Percentiles rank a stretch among this genome's conserved stretches.
phyloP scores from a whole-genome alignment of 805 yeast species.

The Metschnikowia chrysomelidarum region DNA sequence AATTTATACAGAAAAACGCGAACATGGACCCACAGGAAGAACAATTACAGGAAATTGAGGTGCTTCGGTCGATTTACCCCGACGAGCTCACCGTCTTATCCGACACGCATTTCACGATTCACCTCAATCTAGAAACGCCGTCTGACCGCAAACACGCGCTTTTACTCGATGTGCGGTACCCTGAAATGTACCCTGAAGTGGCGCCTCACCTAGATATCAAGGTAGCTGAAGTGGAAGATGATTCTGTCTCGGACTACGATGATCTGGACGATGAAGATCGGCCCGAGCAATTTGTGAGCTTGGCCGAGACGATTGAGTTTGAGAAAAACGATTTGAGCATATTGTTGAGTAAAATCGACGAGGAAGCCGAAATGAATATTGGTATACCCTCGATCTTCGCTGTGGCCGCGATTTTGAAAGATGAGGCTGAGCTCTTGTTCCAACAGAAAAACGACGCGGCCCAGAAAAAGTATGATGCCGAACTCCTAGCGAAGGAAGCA shows the following conservation, averaged over 20 bases:
- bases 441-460: slow-evolving; percentile 50
- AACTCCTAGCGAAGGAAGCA: slow-evolving; percentile 61
- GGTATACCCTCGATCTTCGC: slow-evolving; percentile 95
- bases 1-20: too few species aligned
- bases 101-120: slow-evolving; percentile 53
- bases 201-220: slow-evolving; percentile 56
- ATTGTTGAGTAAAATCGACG: slow-evolving; percentile 41
- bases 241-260: slow-evolving; percentile 38
- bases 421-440: slow-evolving; percentile 70
- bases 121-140: slow-evolving; percentile 64
- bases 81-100: slow-evolving; percentile 66
- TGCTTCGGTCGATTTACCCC: slow-evolving; percentile 87
- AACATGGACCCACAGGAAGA: slow-evolving; percentile 83
- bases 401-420: slow-evolving; percentile 72
- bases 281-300: slow-evolving; percentile 38
- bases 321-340: slow-evolving; percentile 44
- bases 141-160: slow-evolving; percentile 58
- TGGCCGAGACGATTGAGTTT: slow-evolving; percentile 60
- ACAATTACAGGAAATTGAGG: slow-evolving; percentile 86
- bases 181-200: slow-evolving; percentile 79
- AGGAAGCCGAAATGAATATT: slow-evolving; percentile 70
- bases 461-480: slow-evolving; percentile 59
- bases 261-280: slow-evolving; percentile 26
- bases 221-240: slow-evolving; percentile 31
- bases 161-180: slow-evolving; percentile 62